phyloP scores from a whole-genome alignment of 768 basidiomycete species.

The Suillus discolor region DNA sequence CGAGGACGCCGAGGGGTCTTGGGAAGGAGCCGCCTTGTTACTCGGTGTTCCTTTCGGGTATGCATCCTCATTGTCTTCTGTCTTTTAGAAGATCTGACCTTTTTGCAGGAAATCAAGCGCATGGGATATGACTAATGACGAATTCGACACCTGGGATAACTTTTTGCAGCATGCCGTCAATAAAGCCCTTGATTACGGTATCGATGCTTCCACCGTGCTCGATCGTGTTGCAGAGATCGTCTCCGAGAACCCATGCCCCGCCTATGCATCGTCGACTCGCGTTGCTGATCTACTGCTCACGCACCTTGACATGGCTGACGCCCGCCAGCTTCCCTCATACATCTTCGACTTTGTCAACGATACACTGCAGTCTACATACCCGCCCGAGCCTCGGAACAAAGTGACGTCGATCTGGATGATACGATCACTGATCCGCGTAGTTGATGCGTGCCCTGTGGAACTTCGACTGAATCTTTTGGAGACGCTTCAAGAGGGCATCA shows the following conservation, averaged over 20 bases:
- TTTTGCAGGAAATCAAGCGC: constrained; percentile 25
- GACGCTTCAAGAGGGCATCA: constrained; percentile 53
- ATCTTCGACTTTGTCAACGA: constrained; percentile 64
- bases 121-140: constrained; percentile 58
- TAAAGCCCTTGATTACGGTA: constrained; percentile 62
- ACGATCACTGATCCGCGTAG: constrained; percentile 50
- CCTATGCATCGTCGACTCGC: constrained; percentile 47
- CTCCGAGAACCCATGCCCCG: constrained; percentile 39
- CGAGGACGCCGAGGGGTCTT: constrained; percentile 43
- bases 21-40: constrained; percentile 55
- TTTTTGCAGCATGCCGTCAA: constrained; percentile 53
- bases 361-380: constrained; percentile 63
- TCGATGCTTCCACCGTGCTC: constrained; percentile 54
- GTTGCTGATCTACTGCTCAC: constrained; percentile 65
- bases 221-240: constrained; percentile 57
- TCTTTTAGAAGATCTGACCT: not conserved
- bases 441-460: constrained; percentile 59
- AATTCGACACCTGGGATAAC: constrained; percentile 60
- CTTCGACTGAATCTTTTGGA: constrained; percentile 49
- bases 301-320: constrained; percentile 51
- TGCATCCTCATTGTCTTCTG: constrained; percentile 28
- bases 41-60: constrained; percentile 67
- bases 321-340: constrained; percentile 52
- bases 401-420: constrained; percentile 64
- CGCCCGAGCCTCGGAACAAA: constrained; percentile 57